These are phyloP conservation scores for Tetraselmis chui DNA, from an alignment of 139 green algal genomes.

Conservation along the genomic window DNA sequence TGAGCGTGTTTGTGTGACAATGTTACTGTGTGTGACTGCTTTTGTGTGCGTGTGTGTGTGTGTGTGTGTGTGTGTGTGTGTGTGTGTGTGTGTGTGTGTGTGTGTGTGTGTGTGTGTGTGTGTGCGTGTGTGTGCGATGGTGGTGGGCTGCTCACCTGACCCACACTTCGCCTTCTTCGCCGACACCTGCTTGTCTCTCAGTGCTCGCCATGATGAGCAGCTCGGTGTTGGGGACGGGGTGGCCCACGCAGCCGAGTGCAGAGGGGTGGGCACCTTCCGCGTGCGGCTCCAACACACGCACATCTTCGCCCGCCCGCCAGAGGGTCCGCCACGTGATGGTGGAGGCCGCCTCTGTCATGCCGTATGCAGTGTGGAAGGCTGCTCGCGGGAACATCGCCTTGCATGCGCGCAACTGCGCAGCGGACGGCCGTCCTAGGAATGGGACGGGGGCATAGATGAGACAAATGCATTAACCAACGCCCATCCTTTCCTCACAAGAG, in stretches of 20 bases:
- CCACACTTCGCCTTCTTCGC: background rate
- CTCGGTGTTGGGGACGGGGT: background rate
- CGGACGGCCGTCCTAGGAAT: constrained; percentile 11
- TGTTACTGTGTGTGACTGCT: too few relatives aligned
- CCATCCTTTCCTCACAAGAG: too few relatives aligned
- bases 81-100: too few relatives aligned
- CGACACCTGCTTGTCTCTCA: background rate
- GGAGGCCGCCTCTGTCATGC: constrained; percentile 79
- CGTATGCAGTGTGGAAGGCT: constrained; percentile 64
- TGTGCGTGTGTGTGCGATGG: background rate
- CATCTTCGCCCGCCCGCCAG: background rate
- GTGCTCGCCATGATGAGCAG: background rate
- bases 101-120: too few relatives aligned
- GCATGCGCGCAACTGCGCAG: background rate
- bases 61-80: too few relatives aligned
- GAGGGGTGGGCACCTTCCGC: background rate
- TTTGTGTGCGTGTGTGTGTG: too few relatives aligned
- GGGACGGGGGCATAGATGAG: too few relatives aligned
- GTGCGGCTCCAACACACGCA: too few relatives aligned
- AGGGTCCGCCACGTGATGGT: constrained; percentile 71
- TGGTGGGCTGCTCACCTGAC: background rate
- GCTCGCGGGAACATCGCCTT: constrained; percentile 43
- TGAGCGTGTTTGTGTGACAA: too few relatives aligned
- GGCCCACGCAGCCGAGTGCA: background rate
- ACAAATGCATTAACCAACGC: too few relatives aligned